These are phyloP conservation scores for Aspergillus oerlinghausenensis DNA, from an alignment of 2,329 filamentous ascomycete genomes.

Conservation along the genomic window DNA sequence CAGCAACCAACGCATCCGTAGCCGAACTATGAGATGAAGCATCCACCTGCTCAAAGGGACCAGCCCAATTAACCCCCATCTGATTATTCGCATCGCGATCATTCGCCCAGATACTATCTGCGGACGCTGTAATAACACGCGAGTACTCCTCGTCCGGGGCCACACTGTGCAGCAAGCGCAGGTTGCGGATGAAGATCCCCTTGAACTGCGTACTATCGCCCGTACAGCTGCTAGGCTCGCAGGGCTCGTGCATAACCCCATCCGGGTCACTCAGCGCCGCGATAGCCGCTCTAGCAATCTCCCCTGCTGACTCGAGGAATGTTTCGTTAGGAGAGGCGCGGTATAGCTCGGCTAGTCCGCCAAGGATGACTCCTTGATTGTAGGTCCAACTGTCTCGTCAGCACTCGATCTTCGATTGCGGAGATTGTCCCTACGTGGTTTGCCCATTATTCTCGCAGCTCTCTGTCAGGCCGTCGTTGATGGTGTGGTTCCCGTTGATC, in stretches of 20 bases:
- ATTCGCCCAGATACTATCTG: slow-evolving; percentile 61
- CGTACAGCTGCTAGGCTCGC: slow-evolving; percentile 48
- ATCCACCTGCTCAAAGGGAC: slow-evolving; percentile 51
- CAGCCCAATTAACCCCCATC: slow-evolving; percentile 63
- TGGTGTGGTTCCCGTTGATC: slow-evolving; percentile 44
- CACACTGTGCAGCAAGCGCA: slow-evolving; percentile 53
- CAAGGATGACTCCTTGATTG: slow-evolving; percentile 59
- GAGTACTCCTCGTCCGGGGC: slow-evolving; percentile 49
- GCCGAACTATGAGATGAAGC: slow-evolving; percentile 62
- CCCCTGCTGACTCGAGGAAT: slow-evolving; percentile 42
- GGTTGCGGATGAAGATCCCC: slow-evolving; percentile 63
- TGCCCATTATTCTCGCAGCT: slow-evolving; percentile 49
- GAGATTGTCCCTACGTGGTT: slow-evolving; percentile 21
- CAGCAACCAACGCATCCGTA: slow-evolving; percentile 63
- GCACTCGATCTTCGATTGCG: neutral
- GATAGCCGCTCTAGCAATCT: slow-evolving; percentile 53
- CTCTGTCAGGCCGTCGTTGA: slow-evolving; percentile 51
- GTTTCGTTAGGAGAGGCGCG: slow-evolving; percentile 37
- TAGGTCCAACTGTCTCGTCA: slow-evolving; percentile 45
- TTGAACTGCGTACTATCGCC: slow-evolving; percentile 63
- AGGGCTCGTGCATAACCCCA: slow-evolving; percentile 51
- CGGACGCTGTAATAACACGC: slow-evolving; percentile 57
- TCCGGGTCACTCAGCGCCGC: slow-evolving; percentile 40
- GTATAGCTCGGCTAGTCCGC: slow-evolving; percentile 53
- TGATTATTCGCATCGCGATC: slow-evolving; percentile 49